Base-by-base conservation (phyloP, 345 rosid species). In the Streptanthus diversifolius region DNA sequence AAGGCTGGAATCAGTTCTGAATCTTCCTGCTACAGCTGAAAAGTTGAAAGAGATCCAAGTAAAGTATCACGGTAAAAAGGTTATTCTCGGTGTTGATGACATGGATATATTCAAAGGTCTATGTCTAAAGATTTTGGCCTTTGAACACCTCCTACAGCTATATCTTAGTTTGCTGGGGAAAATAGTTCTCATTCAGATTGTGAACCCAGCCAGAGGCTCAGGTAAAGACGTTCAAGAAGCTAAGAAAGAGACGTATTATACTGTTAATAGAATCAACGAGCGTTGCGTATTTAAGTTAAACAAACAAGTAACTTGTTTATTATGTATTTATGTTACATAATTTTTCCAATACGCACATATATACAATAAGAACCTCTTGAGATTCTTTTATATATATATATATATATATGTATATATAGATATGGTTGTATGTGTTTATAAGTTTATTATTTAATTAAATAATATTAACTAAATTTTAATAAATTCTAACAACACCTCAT, bases 91-190 rank as follows among this genome's bases (percentile, higher is more conserved):
- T 2, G 78, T 80, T 18, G 86, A 83, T 29, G 86, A 83, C 27
- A 83, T 83, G 86, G 86, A 83, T 74, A 83, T 83, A 73, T 83
- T 83, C 56, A 83, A 83, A 78, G 86, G 86, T 22, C 68, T 83
- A 60, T 81, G 84, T 63, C 66, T 83, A 25, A 83, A 83, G 44
- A 66, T 83, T 15, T 44, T 72, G 56, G 86, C 86, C 25, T 69
- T 83, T 48, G 86, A 83, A 63, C 75, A 73, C 36, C 84, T 83
- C 66, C 32, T 83, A 71, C 67, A 59, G 71, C 73, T 49, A 62
- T 70, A 83, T 81, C 81, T 82, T 35, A 57, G 60, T 32, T 68
- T 81, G 77, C 40, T 17, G 13, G 82, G 86, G 15, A 66, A 81
- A 53, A 11, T 81, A 29, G 84, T 81, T 36, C 77, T 83, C 40